phyloP scores from a whole-genome alignment of 202 grass and related monocot genomes.

The Schoenoplectus triqueter region DNA sequence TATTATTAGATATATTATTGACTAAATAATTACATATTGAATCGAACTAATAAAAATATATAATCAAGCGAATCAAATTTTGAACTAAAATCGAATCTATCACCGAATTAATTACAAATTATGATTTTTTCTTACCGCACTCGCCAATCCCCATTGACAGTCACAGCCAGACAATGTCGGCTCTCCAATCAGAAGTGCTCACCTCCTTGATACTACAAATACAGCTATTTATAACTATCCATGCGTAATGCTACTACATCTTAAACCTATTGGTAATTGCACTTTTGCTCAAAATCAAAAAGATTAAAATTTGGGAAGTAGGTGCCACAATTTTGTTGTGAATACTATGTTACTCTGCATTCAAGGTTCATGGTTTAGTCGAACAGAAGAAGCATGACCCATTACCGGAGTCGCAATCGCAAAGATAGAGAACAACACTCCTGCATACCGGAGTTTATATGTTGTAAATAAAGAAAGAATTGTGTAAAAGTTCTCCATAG shows the following conservation, averaged over 20 bases:
- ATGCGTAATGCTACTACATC: not conserved
- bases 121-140: too few species aligned
- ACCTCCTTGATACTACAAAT: not conserved
- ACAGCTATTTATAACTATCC: not conserved
- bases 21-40: too few species aligned
- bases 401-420: not conserved
- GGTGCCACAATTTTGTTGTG: not conserved
- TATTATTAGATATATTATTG: too few species aligned
- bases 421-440: not conserved
- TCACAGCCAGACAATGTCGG: slow-evolving; percentile 3
- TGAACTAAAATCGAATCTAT: too few species aligned
- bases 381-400: not conserved
- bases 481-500: too few species aligned
- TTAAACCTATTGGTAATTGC: not conserved
- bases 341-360: not conserved
- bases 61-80: too few species aligned
- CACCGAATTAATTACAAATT: too few species aligned
- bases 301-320: not conserved
- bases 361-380: slow-evolving; percentile 23
- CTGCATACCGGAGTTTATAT: not conserved
- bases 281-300: not conserved
- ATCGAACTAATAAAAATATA: too few species aligned
- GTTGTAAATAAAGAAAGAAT: too few species aligned
- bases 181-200: slow-evolving; percentile 15
- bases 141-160: slow-evolving; percentile 1